phyloP scores from a whole-genome alignment of 768 basidiomycete species.

The Mrakia frigida region DNA sequence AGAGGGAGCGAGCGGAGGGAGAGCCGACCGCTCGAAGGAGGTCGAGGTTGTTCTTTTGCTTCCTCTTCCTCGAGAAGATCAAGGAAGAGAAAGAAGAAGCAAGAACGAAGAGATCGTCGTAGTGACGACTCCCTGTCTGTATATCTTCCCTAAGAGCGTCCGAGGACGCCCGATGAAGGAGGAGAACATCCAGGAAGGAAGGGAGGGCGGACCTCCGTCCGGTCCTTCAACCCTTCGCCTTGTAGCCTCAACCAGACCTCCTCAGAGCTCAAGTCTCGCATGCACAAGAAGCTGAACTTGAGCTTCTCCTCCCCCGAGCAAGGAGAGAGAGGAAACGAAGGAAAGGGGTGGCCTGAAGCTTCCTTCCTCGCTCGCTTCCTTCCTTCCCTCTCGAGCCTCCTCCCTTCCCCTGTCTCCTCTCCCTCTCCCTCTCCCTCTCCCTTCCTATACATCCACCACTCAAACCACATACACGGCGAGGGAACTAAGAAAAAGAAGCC shows the following conservation, averaged over 20 bases:
- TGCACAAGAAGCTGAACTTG: no score
- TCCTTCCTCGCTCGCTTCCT: background rate
- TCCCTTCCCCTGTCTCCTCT: background rate
- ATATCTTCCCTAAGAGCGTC: no score
- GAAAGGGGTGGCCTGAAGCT: background rate
- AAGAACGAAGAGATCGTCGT: no score
- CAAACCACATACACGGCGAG: background rate
- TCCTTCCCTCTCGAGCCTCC: background rate
- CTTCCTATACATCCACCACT: background rate
- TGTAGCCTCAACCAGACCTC: no score
- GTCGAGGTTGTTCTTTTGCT: no score
- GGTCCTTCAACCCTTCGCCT: background rate
- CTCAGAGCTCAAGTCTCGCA: no score
- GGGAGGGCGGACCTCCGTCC: constrained; percentile 2
- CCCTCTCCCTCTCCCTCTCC: background rate
- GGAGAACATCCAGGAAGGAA: constrained; percentile 21
- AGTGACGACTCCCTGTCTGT: no score
- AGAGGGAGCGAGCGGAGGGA: no score
- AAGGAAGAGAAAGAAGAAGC: no score
- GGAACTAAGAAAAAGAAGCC: constrained; percentile 2
- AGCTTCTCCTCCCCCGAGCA: background rate
- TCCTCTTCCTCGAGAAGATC: no score
- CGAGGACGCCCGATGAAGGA: constrained; percentile 30
- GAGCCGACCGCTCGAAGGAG: no score
- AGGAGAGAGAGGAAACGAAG: no score